These are phyloP conservation scores for Croton setiger DNA, from an alignment of 441 rosid genomes.

Conservation along the genomic window DNA sequence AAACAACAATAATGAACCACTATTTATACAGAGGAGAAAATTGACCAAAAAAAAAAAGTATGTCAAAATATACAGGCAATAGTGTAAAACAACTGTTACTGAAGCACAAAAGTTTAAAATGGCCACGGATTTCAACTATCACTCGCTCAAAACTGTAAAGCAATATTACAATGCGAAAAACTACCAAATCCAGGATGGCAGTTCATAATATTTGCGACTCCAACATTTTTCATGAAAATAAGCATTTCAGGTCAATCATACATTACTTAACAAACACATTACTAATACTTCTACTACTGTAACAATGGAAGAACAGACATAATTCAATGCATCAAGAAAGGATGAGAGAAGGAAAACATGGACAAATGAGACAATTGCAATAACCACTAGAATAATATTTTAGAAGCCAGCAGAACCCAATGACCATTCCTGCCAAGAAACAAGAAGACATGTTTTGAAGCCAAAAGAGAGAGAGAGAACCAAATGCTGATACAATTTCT, in stretches of 20 bases:
- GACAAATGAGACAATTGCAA: not conserved
- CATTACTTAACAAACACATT: not conserved
- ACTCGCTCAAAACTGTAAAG: not conserved
- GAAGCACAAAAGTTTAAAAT: not conserved
- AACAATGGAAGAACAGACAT: not conserved
- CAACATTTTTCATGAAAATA: not conserved
- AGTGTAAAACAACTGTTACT: not conserved
- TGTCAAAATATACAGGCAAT: not conserved
- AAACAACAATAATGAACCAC: conserved; percentile 16
- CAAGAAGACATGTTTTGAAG: not conserved
- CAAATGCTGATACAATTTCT: not conserved
- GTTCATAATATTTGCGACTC: not conserved
- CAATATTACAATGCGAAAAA: not conserved
- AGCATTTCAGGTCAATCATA: not conserved
- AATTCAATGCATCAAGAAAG: not conserved
- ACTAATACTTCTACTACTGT: not conserved
- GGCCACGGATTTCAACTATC: not conserved
- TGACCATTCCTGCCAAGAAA: not conserved
- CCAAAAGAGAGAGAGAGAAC: not conserved
- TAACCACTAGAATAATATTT: not conserved
- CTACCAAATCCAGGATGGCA: not conserved
- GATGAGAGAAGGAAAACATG: not conserved
- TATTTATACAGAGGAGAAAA: conserved; percentile 4
- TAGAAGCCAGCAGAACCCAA: not conserved
- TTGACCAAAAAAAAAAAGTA: not conserved